phyloP scores from a whole-genome alignment of 768 basidiomycete genomes.

The Tricholomella constricta region DNA sequence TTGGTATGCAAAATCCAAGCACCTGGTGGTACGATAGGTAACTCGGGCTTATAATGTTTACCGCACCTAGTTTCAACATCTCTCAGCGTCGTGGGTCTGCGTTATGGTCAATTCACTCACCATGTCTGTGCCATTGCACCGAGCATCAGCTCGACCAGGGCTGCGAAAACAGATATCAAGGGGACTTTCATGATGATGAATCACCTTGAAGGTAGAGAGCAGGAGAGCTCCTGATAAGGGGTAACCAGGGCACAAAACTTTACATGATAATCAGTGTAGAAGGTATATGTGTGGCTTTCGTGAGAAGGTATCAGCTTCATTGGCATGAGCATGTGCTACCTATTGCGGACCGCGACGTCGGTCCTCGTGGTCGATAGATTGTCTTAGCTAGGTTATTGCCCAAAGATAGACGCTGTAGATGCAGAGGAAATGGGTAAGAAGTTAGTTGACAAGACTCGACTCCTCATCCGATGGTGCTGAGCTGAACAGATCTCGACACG shows the following conservation, averaged over 20 bases:
- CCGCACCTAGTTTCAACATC: slow-evolving; percentile 47
- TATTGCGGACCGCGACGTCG: neutral
- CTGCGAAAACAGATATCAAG: neutral
- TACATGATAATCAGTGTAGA: neutral
- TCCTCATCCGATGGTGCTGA: no score
- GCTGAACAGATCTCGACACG: no score
- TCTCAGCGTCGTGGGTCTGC: slow-evolving; percentile 17
- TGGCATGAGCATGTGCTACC: slow-evolving; percentile 3
- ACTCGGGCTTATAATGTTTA: slow-evolving; percentile 53
- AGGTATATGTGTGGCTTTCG: neutral
- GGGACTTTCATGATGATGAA: neutral
- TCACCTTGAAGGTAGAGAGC: neutral
- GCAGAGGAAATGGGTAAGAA: no score
- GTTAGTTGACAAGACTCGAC: no score
- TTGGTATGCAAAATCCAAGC: slow-evolving; percentile 4
- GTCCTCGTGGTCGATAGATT: neutral
- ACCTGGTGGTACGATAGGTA: slow-evolving; percentile 47
- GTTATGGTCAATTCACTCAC: neutral
- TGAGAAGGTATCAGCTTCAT: slow-evolving; percentile 10
- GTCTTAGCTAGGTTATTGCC: no score
- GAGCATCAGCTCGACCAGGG: neutral
- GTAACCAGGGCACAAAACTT: neutral
- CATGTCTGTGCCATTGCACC: slow-evolving; percentile 18
- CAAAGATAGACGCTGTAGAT: no score
- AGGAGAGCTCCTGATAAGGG: neutral